phyloP scores from a whole-genome alignment of 78 protist species.

The Tieghemostelium lacteum region DNA sequence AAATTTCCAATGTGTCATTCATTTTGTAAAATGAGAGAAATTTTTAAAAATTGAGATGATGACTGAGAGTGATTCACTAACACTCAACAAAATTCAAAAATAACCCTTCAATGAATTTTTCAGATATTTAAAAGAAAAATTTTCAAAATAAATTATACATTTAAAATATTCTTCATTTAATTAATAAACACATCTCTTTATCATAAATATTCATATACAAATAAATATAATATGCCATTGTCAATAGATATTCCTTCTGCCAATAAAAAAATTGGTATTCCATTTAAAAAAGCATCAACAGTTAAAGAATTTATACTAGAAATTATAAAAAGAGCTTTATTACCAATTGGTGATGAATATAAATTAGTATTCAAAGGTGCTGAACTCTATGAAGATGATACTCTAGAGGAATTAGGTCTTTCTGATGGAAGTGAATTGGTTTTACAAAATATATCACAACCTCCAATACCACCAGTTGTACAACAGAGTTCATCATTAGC shows the following conservation, averaged over 20 bases:
- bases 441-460: background rate
- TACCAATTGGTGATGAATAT: background rate
- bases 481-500: background rate
- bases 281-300: slow-evolving; percentile 4
- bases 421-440: background rate
- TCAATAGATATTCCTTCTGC: background rate
- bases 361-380: slow-evolving; percentile 7
- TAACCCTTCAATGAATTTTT: too few species aligned
- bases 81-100: too few species aligned
- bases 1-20: too few species aligned
- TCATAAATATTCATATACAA: too few species aligned
- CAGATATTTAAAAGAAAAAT: too few species aligned
- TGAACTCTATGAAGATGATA: slow-evolving; percentile 25
- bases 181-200: too few species aligned
- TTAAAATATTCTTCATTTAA: too few species aligned
- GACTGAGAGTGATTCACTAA: too few species aligned
- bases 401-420: slow-evolving; percentile 24
- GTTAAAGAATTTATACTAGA: slow-evolving; percentile 22
- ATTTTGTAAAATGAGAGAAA: too few species aligned
- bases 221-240: slow-evolving; percentile 22
- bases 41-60: too few species aligned
- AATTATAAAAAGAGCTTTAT: slow-evolving; percentile 29
- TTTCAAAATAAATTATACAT: too few species aligned
- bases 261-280: slow-evolving; percentile 40
- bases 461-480: background rate